A percentile compares a stretch with the other conserved stretches of the same genome.
These are phyloP conservation scores for Symbiodinium natans DNA, from an alignment of 73 alveolate species.

Conservation along the genomic window DNA sequence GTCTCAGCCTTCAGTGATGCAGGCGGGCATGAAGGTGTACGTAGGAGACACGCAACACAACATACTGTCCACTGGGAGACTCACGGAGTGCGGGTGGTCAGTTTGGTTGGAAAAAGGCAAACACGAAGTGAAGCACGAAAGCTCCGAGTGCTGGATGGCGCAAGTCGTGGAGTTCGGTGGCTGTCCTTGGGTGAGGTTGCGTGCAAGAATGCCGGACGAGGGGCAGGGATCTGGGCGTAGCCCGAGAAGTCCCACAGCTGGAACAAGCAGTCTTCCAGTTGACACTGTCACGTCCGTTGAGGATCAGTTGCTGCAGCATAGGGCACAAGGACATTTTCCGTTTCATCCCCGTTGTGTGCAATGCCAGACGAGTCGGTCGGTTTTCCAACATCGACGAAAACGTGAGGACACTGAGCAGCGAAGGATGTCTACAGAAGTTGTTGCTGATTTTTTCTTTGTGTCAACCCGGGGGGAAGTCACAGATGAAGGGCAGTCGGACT, in stretches of 20 bases:
- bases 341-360: background rate
- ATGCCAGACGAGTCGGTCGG: background rate
- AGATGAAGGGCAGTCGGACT: background rate
- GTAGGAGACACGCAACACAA: background rate
- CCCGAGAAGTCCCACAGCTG: background rate
- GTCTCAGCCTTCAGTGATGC: background rate
- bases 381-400: background rate
- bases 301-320: too few species aligned
- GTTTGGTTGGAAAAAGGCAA: background rate
- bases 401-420: background rate
- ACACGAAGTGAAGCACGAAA: background rate
- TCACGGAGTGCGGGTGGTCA: background rate
- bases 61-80: background rate
- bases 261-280: background rate
- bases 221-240: background rate
- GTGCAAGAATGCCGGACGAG: background rate
- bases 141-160: background rate
- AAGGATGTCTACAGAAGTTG: background rate
- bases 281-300: background rate
- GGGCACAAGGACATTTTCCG: too few species aligned
- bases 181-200: background rate
- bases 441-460: background rate
- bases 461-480: background rate
- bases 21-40: background rate
- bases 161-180: background rate